Base-by-base conservation (phyloP, 371 early-diverging fungal genomes). In the Mucor circinelloides region DNA sequence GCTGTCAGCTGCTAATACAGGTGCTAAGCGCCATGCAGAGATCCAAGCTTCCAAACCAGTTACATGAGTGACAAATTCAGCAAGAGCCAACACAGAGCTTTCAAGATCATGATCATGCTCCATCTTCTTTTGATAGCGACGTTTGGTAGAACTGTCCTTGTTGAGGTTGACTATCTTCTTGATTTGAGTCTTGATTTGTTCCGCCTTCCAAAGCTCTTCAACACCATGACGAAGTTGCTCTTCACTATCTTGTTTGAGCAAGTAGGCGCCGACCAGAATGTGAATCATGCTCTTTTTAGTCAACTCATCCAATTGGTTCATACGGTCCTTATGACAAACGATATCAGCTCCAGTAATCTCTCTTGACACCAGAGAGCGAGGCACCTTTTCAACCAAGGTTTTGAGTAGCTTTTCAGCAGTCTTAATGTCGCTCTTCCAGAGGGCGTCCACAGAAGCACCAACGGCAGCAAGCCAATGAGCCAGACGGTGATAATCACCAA, bases 31-130 rank as follows among this genome's bases (percentile, higher is more conserved):
- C 79, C 76, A 76, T 10, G 76, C 75, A 36, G 68, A 56, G 5
- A 81, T 73, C 82, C 82, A 81, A 9, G 79, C 79, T 52, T 81
- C 77, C n/a, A 81, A 58, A 21, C 79, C 79, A 30, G 70, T 67
- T 2, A 81, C 58, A 6, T 70, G 66, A 1, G 75, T 73, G 2
- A 81, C 82, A 38, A 81, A 81, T 48, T 81, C 82, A 25, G 79
- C 82, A 8, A 81, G 58, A 0, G 75, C 70, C 50, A 78, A 59
- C 1, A 75, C 75, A 5, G 74, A 71, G 40, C 74, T 75, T 65
- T 79, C 82, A 0, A 81, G 64, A 42, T 72, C 76, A 2, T 57
- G 60, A 6, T 64, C 64, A 13, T 15, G 27, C 7, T n/a, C 36
- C 5, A 19, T 46, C 23, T 56, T 59, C 23, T 61, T 40, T 21